Conservation (phyloP, 2,329 filamentous ascomycete species). For the Corinectria fuckeliana region DNA sequence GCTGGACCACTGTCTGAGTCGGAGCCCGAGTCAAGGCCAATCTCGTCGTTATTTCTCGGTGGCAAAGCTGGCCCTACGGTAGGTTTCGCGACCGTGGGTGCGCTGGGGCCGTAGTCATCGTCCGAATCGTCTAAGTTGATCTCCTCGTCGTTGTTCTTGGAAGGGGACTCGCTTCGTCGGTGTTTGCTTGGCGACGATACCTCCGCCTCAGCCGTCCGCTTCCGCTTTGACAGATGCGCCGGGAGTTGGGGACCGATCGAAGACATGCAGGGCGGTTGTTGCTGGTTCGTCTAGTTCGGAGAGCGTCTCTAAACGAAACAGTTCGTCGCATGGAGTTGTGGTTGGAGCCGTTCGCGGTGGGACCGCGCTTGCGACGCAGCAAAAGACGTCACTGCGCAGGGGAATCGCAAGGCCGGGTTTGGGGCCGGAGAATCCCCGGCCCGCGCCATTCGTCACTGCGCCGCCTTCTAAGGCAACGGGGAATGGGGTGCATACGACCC, state of each 20-base stretch:
- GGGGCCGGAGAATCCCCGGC: constrained; percentile 38
- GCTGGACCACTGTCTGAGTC: constrained; percentile 46
- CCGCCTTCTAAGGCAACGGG: constrained; percentile 21
- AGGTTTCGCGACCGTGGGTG: constrained; percentile 28
- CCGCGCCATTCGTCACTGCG: constrained; percentile 31
- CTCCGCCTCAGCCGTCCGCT: constrained; percentile 54
- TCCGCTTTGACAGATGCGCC: constrained; percentile 69
- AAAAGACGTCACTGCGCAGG: constrained; percentile 36
- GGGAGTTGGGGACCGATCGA: constrained; percentile 75
- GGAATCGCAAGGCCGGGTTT: constrained; percentile 4
- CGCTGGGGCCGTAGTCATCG: constrained; percentile 52
- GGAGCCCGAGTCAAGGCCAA: constrained; percentile 48
- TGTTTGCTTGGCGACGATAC: constrained; percentile 52
- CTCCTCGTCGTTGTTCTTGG: constrained; percentile 57
- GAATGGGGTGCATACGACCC: constrained; percentile 34
- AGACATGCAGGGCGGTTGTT: constrained; percentile 57
- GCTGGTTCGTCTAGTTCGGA: constrained; percentile 2
- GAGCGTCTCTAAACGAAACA: constrained; percentile 9
- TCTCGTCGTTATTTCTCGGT: constrained; percentile 48
- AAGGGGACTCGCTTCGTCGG: constrained; percentile 37
- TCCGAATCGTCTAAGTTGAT: constrained; percentile 52
- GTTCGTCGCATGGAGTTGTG: constrained; percentile 11
- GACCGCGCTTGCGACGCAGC: constrained; percentile 19
- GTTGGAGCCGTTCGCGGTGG: constrained; percentile 15
- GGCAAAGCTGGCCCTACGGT: constrained; percentile 33